These are phyloP conservation scores for Ganoderma meredithae DNA, from an alignment of 1,284 basidiomycete genomes.

Conservation along the genomic window DNA sequence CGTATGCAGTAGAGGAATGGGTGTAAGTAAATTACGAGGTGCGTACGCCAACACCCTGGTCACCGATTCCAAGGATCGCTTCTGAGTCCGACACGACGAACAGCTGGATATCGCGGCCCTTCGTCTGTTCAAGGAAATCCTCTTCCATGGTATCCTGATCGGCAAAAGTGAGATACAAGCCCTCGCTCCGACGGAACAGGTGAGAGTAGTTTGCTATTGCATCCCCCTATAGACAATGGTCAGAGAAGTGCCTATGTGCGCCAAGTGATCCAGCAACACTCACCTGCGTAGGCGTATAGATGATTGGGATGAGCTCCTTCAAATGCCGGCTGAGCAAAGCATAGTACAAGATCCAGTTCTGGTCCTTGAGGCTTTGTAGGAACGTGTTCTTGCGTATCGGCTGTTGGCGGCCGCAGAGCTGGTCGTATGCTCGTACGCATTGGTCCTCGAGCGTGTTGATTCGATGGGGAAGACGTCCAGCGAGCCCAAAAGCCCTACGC, in stretches of 20 bases:
- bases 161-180: constrained; percentile 71
- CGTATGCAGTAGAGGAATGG: not conserved
- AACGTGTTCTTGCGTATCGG: constrained; percentile 76
- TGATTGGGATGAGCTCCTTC: constrained; percentile 79
- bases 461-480: constrained; percentile 78
- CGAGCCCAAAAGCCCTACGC: constrained; percentile 75
- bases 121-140: constrained; percentile 71
- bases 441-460: constrained; percentile 83
- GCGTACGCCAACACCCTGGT: constrained; percentile 75
- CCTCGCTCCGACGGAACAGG: constrained; percentile 79
- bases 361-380: constrained; percentile 74
- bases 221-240: constrained; percentile 57
- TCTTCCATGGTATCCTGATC: constrained; percentile 78
- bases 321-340: constrained; percentile 70
- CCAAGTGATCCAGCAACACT: constrained; percentile 16
- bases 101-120: constrained; percentile 69
- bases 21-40: not conserved
- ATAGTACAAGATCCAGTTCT: constrained; percentile 83
- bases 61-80: constrained; percentile 84
- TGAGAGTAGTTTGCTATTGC: constrained; percentile 86
- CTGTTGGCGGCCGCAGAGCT: constrained; percentile 57
- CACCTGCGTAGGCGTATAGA: constrained; percentile 78
- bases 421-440: constrained; percentile 73
- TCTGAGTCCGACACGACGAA: constrained; percentile 86
- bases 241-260: not conserved